Percentiles rank a stretch among this genome's conserved stretches.
phyloP scores from a whole-genome alignment of 129 eudicot genomes.

The Tagetes erecta region DNA sequence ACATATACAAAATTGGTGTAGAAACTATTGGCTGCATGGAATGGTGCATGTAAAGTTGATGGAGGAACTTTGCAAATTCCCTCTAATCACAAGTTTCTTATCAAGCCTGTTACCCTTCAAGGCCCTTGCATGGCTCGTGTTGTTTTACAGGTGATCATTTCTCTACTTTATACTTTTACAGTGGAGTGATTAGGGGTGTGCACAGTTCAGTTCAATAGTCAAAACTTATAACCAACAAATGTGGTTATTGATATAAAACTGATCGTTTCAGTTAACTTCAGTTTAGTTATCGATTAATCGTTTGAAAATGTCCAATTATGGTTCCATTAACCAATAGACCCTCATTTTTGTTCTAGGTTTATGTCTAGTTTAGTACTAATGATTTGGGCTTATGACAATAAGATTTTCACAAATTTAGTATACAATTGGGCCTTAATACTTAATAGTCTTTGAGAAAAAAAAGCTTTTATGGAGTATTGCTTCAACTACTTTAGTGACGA shows the following conservation, averaged over 20 bases:
- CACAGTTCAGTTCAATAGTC: not conserved
- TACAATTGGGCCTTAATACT: too few species aligned
- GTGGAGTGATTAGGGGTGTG: not conserved
- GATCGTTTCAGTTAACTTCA: not conserved
- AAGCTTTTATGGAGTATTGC: too few species aligned
- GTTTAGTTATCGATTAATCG: not conserved
- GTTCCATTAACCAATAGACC: too few species aligned
- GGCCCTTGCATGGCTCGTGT: slow-evolving; percentile 75
- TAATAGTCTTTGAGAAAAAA: too few species aligned
- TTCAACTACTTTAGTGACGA: too few species aligned
- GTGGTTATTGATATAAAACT: not conserved
- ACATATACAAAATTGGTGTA: slow-evolving; percentile 14
- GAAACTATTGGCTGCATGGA: slow-evolving; percentile 83
- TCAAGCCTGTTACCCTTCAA: slow-evolving; percentile 69
- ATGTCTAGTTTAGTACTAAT: too few species aligned
- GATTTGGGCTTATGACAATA: too few species aligned
- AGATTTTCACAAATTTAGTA: too few species aligned
- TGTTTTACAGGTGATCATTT: slow-evolving; percentile 52
- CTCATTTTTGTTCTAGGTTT: too few species aligned
- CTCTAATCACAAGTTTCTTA: slow-evolving; percentile 45
- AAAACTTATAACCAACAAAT: not conserved
- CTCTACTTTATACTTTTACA: not conserved
- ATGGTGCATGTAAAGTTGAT: slow-evolving; percentile 61
- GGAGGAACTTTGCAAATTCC: slow-evolving; percentile 65
- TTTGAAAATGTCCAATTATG: too few species aligned